These are phyloP conservation scores for Pichia sp. DNA, from an alignment of 1,139 yeast species.

Conservation along the genomic window DNA sequence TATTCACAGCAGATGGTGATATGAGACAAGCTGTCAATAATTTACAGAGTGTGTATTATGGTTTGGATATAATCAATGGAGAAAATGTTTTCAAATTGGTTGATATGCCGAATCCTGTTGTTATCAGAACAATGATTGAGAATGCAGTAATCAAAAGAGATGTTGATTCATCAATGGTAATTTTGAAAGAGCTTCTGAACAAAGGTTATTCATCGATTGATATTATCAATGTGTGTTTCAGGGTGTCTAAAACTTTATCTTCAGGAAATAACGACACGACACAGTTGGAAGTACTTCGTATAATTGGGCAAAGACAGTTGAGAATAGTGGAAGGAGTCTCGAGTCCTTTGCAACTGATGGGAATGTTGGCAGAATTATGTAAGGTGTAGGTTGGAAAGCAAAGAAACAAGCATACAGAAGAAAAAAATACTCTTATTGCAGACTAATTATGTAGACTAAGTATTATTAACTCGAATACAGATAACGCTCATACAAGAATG, in stretches of 20 bases:
- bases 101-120: conserved; percentile 92
- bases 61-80: conserved; percentile 83
- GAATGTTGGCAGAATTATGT: not conserved
- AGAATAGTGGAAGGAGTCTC: conserved; percentile 89
- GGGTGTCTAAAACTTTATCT: conserved; percentile 75
- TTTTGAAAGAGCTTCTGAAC: conserved; percentile 65
- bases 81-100: conserved; percentile 92
- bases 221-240: conserved; percentile 72
- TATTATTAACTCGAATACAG: no score
- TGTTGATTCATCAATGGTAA: conserved; percentile 57
- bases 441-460: no score
- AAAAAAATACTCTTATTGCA: no score
- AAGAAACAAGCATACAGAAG: not conserved
- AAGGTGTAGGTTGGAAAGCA: not conserved
- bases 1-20: conserved; percentile 98
- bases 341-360: conserved; percentile 62
- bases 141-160: conserved; percentile 33
- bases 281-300: conserved; percentile 69
- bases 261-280: conserved; percentile 43
- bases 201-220: conserved; percentile 94
- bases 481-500: no score
- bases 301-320: conserved; percentile 88
- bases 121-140: conserved; percentile 66
- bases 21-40: conserved; percentile 98
- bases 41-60: conserved; percentile 88